Conservation (phyloP, 2,329 filamentous ascomycete genomes). For the Juglanconis juglandina region DNA sequence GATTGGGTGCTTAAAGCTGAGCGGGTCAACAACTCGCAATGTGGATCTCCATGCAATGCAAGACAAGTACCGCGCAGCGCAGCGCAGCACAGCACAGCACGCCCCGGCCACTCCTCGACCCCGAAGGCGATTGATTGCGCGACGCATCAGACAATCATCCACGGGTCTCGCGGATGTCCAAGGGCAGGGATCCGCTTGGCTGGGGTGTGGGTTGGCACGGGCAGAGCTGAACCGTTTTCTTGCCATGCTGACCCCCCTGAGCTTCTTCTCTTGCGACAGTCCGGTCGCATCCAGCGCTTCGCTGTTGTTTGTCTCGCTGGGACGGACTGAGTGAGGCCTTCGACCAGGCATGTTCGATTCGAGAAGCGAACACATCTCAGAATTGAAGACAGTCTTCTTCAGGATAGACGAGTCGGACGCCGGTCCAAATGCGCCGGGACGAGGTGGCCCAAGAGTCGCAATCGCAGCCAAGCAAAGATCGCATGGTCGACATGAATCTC, state of each 20-base stretch:
- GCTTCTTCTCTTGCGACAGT: conserved; percentile 6
- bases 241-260: conserved; percentile 11
- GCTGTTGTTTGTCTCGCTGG: not conserved
- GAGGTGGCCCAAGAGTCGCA: not conserved
- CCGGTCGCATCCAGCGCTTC: conserved; percentile 17
- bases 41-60: conserved; percentile 19
- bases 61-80: conserved; percentile 16
- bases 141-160: conserved; percentile 15
- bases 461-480: not conserved
- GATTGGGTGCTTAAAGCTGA: not conserved
- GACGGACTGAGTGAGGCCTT: no score
- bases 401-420: not conserved
- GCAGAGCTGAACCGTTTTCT: conserved; percentile 10
- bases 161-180: conserved; percentile 15
- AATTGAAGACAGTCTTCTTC: not conserved
- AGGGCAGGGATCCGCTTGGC: conserved; percentile 11
- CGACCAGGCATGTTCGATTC: no score
- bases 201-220: conserved; percentile 7
- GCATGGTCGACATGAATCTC: conserved; percentile 8
- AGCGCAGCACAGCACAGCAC: conserved; percentile 4
- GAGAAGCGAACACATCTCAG: not conserved
- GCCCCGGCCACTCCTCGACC: conserved; percentile 1
- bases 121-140: conserved; percentile 13
- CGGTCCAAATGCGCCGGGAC: not conserved
- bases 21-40: not conserved